These are phyloP conservation scores for Neurospora discreta DNA, from an alignment of 495 filamentous ascomycete genomes.

Conservation along the genomic window DNA sequence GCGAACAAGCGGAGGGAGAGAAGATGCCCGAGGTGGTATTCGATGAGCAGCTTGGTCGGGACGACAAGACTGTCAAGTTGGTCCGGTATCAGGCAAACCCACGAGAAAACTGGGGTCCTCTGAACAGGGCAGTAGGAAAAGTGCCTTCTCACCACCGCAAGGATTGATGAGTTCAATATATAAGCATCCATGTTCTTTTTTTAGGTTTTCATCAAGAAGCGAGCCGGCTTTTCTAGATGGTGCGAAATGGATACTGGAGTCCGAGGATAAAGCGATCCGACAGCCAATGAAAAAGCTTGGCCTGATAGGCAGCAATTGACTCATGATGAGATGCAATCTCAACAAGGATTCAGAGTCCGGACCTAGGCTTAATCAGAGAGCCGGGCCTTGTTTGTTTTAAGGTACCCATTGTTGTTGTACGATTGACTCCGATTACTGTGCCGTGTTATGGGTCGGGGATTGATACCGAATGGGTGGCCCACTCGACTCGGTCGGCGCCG, in stretches of 20 bases:
- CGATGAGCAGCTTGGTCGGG: constrained; percentile 65
- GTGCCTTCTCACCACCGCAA: background rate
- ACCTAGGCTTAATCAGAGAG: background rate
- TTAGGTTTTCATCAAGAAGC: background rate
- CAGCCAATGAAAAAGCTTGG: background rate
- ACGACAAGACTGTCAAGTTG: constrained; percentile 49
- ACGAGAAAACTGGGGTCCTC: constrained; percentile 83
- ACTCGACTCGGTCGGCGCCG: background rate
- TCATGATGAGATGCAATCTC: background rate
- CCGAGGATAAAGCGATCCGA: background rate
- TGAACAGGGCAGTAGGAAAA: constrained; percentile 58
- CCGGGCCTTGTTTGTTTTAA: background rate
- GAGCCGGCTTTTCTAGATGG: background rate
- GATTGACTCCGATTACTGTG: background rate
- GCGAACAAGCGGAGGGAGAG: constrained; percentile 13
- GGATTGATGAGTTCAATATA: background rate
- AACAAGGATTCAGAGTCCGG: background rate
- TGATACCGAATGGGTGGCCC: background rate
- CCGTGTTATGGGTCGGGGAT: background rate
- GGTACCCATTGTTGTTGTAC: background rate
- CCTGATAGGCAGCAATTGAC: background rate
- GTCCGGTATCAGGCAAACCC: constrained; percentile 85
- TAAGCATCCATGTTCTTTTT: background rate
- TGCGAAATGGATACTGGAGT: background rate
- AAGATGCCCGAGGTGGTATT: constrained; percentile 58